Conservation (phyloP, 495 filamentous ascomycete species). For the Hypoxylon lenormandii region DNA sequence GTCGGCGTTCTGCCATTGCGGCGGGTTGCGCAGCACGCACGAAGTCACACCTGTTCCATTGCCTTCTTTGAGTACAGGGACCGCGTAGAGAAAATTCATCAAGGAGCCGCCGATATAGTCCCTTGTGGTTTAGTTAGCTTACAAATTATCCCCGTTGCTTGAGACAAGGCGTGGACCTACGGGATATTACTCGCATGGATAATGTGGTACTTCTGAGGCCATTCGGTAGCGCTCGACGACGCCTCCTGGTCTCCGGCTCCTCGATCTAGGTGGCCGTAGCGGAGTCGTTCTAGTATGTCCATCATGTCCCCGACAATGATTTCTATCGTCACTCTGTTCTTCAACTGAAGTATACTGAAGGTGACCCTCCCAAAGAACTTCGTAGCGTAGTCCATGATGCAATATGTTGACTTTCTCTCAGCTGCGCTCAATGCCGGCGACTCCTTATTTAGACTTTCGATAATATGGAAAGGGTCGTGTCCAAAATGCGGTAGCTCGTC, state of each 20-base stretch:
- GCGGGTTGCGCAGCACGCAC: constrained; percentile 45
- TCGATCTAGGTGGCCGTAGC: constrained; percentile 44
- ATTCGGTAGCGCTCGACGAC: constrained; percentile 34
- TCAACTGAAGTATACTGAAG: constrained; percentile 31
- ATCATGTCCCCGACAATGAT: constrained; percentile 48
- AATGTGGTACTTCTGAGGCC: constrained; percentile 51
- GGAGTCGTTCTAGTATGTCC: constrained; percentile 49
- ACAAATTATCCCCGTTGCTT: background rate
- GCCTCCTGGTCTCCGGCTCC: background rate
- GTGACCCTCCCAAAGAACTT: constrained; percentile 33
- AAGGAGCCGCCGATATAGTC: constrained; percentile 56
- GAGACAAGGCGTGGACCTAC: constrained; percentile 40
- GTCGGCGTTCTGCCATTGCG: constrained; percentile 16
- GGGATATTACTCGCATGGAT: constrained; percentile 58
- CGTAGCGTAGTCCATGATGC: constrained; percentile 10
- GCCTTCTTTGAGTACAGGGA: constrained; percentile 47
- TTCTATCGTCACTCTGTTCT: constrained; percentile 43
- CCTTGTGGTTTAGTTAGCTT: constrained; percentile 22
- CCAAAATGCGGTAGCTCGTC: background rate
- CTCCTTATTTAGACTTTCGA: background rate
- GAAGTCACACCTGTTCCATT: constrained; percentile 38
- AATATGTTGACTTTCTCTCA: constrained; percentile 8
- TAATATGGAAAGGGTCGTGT: constrained; percentile 8
- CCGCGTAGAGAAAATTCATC: constrained; percentile 48
- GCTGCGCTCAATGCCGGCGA: background rate